Evolutionary conservation across 140 eudicot genomes (phyloP).

Genomic region (Anethum foeniculum): DNA sequence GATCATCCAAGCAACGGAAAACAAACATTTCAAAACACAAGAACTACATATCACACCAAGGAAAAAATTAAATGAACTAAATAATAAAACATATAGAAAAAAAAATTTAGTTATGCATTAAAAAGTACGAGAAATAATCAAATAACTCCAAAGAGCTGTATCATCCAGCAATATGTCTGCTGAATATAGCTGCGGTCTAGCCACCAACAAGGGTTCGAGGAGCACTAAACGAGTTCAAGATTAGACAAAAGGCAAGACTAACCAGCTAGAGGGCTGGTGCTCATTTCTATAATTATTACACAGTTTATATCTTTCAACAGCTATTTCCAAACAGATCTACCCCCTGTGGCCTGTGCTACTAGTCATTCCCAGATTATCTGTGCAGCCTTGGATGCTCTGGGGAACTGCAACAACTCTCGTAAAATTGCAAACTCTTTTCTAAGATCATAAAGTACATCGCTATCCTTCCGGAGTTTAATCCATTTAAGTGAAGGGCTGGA

Average conservation of each 20-base stretch:
- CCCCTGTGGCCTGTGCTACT: background rate
- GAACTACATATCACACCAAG: background rate
- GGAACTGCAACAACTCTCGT: background rate
- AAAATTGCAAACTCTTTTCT: background rate
- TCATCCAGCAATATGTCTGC: background rate
- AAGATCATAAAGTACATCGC: background rate
- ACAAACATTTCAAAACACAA: background rate
- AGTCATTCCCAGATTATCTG: background rate
- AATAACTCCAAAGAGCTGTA: background rate
- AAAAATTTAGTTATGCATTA: no score
- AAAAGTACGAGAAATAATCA: background rate
- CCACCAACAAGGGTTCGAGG: background rate
- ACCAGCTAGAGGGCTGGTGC: background rate
- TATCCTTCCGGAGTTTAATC: background rate
- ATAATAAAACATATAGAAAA: background rate
- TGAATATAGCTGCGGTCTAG: background rate
- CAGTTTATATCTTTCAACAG: background rate
- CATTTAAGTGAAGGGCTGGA: background rate
- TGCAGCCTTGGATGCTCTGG: background rate
- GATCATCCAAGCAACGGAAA: background rate
- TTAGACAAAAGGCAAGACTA: background rate
- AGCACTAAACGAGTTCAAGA: background rate
- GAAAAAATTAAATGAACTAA: no score
- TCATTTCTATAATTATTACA: background rate
- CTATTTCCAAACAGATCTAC: background rate